Evolutionary conservation across 2,329 filamentous ascomycete genomes (phyloP).

Genomic region (Corinectria fuckeliana): DNA sequence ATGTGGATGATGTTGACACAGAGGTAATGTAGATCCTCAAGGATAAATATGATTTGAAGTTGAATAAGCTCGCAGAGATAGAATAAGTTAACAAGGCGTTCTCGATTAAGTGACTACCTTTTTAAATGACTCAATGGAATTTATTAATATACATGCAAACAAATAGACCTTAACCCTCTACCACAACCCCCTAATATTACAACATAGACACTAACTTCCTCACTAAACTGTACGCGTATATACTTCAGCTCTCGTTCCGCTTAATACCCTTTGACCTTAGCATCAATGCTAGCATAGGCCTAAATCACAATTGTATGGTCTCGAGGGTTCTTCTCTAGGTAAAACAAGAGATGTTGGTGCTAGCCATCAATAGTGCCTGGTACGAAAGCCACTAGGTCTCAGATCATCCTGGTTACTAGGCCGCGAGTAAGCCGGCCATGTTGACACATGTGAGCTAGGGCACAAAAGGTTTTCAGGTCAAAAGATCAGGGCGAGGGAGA

Average conservation of each 20-base stretch:
- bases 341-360: too few species aligned
- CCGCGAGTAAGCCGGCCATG: too few species aligned
- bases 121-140: not conserved
- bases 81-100: not conserved
- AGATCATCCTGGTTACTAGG: too few species aligned
- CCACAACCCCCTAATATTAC: not conserved
- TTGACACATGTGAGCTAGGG: too few species aligned
- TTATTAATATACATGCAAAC: not conserved
- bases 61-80: not conserved
- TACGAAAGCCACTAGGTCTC: too few species aligned
- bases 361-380: too few species aligned
- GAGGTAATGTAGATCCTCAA: constrained; percentile 5
- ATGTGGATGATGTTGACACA: constrained; percentile 16
- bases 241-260: not conserved
- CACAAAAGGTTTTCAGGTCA: too few species aligned
- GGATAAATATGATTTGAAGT: not conserved
- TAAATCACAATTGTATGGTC: not conserved
- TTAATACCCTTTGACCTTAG: not conserved
- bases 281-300: not conserved
- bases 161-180: not conserved
- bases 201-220: not conserved
- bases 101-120: not conserved
- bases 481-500: too few species aligned
- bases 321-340: not conserved
- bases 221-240: not conserved